Conservation (phyloP, 768 basidiomycete species). For the Hericium rajendrae region DNA sequence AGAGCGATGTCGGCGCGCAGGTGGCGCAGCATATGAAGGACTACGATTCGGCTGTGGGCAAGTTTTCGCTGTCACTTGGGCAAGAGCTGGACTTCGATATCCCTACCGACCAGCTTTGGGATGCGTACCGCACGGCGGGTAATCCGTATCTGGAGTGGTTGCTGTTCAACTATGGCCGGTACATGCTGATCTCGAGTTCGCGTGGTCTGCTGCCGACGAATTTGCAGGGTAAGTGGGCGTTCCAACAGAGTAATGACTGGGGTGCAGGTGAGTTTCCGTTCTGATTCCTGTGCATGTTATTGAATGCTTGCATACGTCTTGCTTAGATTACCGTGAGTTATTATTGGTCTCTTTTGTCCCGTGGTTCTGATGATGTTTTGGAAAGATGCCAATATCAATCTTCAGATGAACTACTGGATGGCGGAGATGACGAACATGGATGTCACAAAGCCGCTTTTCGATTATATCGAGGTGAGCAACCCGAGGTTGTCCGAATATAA, state of each 20-base stretch:
- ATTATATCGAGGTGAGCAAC: slow-evolving; percentile 53
- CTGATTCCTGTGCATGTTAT: not conserved
- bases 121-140: slow-evolving; percentile 42
- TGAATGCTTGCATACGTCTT: not conserved
- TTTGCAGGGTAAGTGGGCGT: slow-evolving; percentile 66
- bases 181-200: slow-evolving; percentile 52
- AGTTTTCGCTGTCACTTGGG: slow-evolving; percentile 52
- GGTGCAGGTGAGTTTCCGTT: slow-evolving; percentile 24
- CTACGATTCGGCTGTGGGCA: slow-evolving; percentile 29
- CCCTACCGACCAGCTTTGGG: slow-evolving; percentile 52
- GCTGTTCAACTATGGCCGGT: slow-evolving; percentile 63
- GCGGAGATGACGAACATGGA: slow-evolving; percentile 64
- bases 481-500: not conserved
- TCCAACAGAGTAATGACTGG: slow-evolving; percentile 48
- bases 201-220: slow-evolving; percentile 60
- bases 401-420: slow-evolving; percentile 79
- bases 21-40: slow-evolving; percentile 44
- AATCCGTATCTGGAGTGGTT: slow-evolving; percentile 68
- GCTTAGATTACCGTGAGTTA: not conserved
- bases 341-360: not conserved
- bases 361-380: not conserved
- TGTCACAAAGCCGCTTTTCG: slow-evolving; percentile 46
- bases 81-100: slow-evolving; percentile 41
- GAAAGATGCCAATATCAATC: slow-evolving; percentile 67
- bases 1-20: slow-evolving; percentile 17